Evolutionary conservation across 768 basidiomycete species (phyloP).

Genomic region (Grammothele lineata): DNA sequence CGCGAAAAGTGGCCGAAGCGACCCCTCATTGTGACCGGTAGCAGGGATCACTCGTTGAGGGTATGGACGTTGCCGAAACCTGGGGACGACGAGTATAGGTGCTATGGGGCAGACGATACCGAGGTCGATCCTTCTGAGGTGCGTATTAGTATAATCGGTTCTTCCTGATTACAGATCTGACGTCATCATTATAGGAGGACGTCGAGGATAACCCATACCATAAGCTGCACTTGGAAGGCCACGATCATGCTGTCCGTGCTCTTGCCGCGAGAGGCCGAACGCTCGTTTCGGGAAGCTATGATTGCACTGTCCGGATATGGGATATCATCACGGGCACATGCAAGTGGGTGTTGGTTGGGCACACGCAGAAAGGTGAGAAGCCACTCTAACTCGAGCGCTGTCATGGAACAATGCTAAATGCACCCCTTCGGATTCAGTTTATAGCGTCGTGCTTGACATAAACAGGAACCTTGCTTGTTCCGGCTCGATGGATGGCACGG

Average conservation of each 20-base stretch:
- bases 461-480: slow-evolving; percentile 88
- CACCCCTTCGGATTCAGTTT: slow-evolving; percentile 51
- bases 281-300: slow-evolving; percentile 93
- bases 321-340: slow-evolving; percentile 82
- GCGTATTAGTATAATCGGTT: slow-evolving; percentile 3
- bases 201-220: slow-evolving; percentile 85
- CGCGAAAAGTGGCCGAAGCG: slow-evolving; percentile 74
- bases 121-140: slow-evolving; percentile 57
- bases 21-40: slow-evolving; percentile 70
- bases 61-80: slow-evolving; percentile 67
- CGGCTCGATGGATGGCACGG: slow-evolving; percentile 97
- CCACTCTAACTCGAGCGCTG: not conserved
- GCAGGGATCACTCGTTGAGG: slow-evolving; percentile 60
- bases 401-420: not conserved
- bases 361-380: slow-evolving; percentile 82
- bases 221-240: slow-evolving; percentile 77
- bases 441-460: slow-evolving; percentile 90
- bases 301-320: slow-evolving; percentile 94
- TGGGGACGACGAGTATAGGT: slow-evolving; percentile 72
- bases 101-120: slow-evolving; percentile 55
- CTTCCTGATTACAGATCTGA: no score
- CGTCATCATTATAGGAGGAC: slow-evolving; percentile 46
- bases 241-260: slow-evolving; percentile 88
- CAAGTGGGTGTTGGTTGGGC: slow-evolving; percentile 77
- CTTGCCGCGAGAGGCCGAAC: slow-evolving; percentile 88